These are phyloP conservation scores for Musa itinerans DNA, from an alignment of 176 grass and related monocot species.

Conservation along the genomic window DNA sequence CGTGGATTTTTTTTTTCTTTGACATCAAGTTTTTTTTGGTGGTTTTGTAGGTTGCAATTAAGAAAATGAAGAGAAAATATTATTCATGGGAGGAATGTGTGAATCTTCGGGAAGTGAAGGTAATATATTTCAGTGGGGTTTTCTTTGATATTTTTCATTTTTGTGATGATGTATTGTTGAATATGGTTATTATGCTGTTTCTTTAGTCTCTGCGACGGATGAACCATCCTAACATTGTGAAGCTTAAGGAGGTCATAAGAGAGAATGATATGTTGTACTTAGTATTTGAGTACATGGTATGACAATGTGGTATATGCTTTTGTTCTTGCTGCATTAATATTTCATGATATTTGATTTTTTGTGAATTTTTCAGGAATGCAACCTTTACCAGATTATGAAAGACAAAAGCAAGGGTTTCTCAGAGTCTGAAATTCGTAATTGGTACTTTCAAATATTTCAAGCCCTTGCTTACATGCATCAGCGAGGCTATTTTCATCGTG, in stretches of 20 bases:
- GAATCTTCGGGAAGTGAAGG: constrained; percentile 94
- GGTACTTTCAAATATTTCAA: constrained; percentile 98
- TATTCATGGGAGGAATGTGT: constrained; percentile 98
- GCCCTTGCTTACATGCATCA: constrained; percentile 98
- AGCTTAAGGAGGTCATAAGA: constrained; percentile 96
- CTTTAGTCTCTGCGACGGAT: constrained; percentile 75
- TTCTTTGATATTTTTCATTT: not conserved
- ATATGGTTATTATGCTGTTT: constrained; percentile 21
- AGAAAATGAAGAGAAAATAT: constrained; percentile 99
- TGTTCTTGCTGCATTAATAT: not conserved
- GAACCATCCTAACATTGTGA: constrained; percentile 97
- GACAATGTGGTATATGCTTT: not conserved
- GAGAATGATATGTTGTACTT: constrained; percentile 86
- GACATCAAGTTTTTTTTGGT: constrained; percentile 6
- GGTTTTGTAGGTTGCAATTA: constrained; percentile 73
- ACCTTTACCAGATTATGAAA: constrained; percentile 99
- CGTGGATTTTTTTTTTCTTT: not conserved
- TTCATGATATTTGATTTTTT: not conserved
- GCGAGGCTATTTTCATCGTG: constrained; percentile 96
- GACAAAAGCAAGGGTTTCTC: constrained; percentile 73
- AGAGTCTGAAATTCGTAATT: constrained; percentile 77
- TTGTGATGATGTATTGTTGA: constrained; percentile 4
- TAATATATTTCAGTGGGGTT: constrained; percentile 19
- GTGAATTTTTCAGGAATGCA: constrained; percentile 43
- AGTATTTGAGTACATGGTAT: constrained; percentile 99